phyloP scores from a whole-genome alignment of 306 rosid species.

The Luffa aegyptiaca region DNA sequence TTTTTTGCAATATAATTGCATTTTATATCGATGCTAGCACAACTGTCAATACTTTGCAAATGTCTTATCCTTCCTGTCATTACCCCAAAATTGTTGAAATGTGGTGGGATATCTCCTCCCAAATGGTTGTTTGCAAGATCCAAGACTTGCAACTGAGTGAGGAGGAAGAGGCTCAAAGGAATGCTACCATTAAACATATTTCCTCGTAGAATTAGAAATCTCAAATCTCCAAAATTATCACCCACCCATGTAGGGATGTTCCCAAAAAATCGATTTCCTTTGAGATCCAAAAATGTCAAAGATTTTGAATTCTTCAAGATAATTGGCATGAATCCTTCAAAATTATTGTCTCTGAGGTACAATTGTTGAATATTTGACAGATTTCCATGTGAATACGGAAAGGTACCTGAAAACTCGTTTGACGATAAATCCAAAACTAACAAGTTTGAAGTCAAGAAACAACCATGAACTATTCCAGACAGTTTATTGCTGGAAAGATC shows the following conservation, averaged over 20 bases:
- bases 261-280: background rate
- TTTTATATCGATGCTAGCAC: too few relatives aligned
- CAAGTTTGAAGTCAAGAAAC: background rate
- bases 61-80: background rate
- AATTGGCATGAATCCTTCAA: conserved; percentile 1
- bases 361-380: background rate
- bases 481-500: background rate
- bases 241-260: background rate
- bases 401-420: background rate
- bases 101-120: background rate
- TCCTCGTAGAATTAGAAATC: background rate
- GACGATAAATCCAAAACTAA: background rate
- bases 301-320: background rate
- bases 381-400: background rate
- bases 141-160: background rate
- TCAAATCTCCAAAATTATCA: background rate
- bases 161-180: background rate
- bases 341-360: background rate
- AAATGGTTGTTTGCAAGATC: conserved; percentile 2
- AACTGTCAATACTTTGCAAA: too few relatives aligned
- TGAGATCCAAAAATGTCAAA: background rate
- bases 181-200: conserved; percentile 1
- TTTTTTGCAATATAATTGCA: background rate
- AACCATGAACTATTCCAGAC: background rate
- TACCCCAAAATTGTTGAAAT: background rate